Evolutionary conservation across 371 early-diverging fungal genomes (phyloP).

Genomic region (Dinochytrium kinnereticum): DNA sequence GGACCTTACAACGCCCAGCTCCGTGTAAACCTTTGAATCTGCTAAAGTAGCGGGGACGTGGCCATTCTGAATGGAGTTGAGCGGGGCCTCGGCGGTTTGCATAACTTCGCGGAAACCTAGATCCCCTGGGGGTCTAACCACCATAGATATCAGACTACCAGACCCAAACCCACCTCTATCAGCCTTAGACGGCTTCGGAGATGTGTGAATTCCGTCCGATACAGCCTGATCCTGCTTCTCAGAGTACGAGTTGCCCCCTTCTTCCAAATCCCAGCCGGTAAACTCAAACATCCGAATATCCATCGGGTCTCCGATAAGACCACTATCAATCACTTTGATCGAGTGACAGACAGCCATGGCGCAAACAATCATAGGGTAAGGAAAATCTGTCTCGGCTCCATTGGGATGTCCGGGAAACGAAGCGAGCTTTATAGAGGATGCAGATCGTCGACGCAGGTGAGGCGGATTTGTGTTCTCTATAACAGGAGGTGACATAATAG

Average conservation of each 20-base stretch:
- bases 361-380: constrained; percentile 52
- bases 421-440: constrained; percentile 12
- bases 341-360: constrained; percentile 98
- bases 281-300: constrained; percentile 99
- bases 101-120: constrained; percentile 34
- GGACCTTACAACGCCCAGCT: constrained; percentile 88
- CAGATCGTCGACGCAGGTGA: background rate
- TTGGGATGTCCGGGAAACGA: background rate
- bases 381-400: constrained; percentile 34
- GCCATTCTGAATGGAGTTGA: background rate
- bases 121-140: constrained; percentile 80
- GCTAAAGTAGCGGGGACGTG: constrained; percentile 1
- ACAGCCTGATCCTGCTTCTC: background rate
- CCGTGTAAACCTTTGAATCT: constrained; percentile 52
- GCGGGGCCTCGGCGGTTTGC: background rate
- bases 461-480: background rate
- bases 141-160: constrained; percentile 28
- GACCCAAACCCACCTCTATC: constrained; percentile 4
- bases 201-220: no score
- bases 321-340: constrained; percentile 86
- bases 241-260: constrained; percentile 55
- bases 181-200: background rate
- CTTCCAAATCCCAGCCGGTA: constrained; percentile 90
- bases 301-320: constrained; percentile 96
- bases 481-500: background rate